Percentiles rank a stretch among this genome's conserved stretches.
These are phyloP conservation scores for Penicillium frequentans DNA, from an alignment of 2,329 filamentous ascomycete genomes.

Conservation along the genomic window DNA sequence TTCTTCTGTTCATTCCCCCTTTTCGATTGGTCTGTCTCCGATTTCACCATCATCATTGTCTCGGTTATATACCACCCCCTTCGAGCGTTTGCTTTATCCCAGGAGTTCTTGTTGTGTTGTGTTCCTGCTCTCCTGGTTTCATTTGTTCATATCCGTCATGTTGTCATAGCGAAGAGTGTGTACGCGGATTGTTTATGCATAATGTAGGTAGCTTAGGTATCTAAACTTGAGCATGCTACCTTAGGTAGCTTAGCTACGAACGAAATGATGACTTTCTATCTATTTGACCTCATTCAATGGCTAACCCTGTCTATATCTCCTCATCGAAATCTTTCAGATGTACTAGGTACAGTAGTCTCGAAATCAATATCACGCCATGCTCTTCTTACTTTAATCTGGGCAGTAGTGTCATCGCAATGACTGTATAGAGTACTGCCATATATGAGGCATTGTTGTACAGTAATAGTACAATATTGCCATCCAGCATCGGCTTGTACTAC, in stretches of 20 bases:
- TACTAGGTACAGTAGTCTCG: too few relatives aligned
- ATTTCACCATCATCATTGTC: slow-evolving; percentile 7
- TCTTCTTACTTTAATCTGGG: too few relatives aligned
- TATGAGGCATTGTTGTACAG: too few relatives aligned
- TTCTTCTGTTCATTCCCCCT: neutral
- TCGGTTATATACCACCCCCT: slow-evolving; percentile 20
- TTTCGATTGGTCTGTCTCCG: neutral
- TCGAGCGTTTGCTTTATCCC: slow-evolving; percentile 12
- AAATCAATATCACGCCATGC: too few relatives aligned
- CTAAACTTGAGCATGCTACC: neutral
- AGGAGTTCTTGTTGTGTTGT: neutral
- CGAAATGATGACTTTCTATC: slow-evolving; percentile 1
- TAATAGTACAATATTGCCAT: too few relatives aligned
- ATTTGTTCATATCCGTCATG: neutral
- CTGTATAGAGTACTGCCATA: too few relatives aligned
- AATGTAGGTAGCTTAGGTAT: neutral
- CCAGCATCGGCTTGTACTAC: too few relatives aligned
- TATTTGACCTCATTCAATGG: neutral
- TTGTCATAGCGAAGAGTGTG: slow-evolving; percentile 11
- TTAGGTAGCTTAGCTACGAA: neutral
- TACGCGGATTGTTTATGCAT: slow-evolving; percentile 2
- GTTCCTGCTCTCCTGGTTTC: neutral
- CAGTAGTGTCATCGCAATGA: too few relatives aligned
- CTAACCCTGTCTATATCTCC: neutral
- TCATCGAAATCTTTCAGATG: too few relatives aligned